Evolutionary conservation across 441 rosid species (phyloP).

Genomic region (Pelargonium exstipulatum): DNA sequence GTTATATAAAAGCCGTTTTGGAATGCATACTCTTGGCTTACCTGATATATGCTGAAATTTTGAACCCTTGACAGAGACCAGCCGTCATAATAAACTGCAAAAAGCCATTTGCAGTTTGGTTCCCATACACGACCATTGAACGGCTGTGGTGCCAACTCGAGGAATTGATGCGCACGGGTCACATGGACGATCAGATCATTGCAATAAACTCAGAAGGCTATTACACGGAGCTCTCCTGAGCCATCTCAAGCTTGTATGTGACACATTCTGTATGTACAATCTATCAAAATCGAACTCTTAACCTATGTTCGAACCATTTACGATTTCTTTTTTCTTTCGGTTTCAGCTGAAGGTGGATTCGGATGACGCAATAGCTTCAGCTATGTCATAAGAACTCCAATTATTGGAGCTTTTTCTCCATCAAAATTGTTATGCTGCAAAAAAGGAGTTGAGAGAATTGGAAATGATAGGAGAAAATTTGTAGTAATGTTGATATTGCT

Average conservation of each 20-base stretch:
- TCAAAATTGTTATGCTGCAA: not conserved
- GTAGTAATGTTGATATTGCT: too few relatives aligned
- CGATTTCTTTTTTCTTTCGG: constrained; percentile 1
- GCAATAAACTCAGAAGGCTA: constrained; percentile 61
- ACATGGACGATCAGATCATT: constrained; percentile 81
- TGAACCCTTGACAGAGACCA: constrained; percentile 59
- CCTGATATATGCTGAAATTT: constrained; percentile 16
- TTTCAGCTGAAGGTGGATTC: constrained; percentile 81
- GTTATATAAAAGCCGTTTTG: too few relatives aligned
- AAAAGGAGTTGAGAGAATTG: too few relatives aligned
- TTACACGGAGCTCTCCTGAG: constrained; percentile 59
- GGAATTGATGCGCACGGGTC: constrained; percentile 46
- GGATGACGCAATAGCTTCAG: constrained; percentile 48
- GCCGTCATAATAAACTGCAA: constrained; percentile 63
- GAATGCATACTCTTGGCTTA: constrained; percentile 12
- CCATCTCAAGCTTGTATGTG: constrained; percentile 73
- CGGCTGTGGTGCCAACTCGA: constrained; percentile 80
- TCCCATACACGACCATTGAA: constrained; percentile 74
- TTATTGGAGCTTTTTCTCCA: not conserved
- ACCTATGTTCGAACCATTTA: not conserved
- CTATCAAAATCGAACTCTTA: not conserved
- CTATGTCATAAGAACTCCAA: constrained; percentile 21
- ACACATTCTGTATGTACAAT: not conserved
- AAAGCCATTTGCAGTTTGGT: constrained; percentile 71
- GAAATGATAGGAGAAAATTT: too few relatives aligned